Base-by-base conservation (phyloP, 345 rosid species). In the Camelina neglecta region DNA sequence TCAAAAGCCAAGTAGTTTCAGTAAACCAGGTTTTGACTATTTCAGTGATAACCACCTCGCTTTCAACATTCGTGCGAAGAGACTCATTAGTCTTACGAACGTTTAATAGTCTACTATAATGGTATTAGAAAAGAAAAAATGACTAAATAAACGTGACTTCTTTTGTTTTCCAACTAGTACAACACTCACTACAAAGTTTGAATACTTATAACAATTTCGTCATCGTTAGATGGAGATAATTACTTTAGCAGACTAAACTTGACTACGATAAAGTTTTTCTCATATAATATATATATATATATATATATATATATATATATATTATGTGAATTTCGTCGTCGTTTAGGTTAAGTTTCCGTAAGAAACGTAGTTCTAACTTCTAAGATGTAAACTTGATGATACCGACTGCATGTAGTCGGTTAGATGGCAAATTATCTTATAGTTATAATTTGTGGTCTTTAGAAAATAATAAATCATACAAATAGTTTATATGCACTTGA, bases 51-150 rank as follows among this genome's bases (percentile, higher is more conserved):
- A 58, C 11, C 33, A 15, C 35, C 49, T 48, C 49, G 39, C 50
- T 60, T 72, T 50, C 20, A 38, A 72, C 69, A 51, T 11, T 53
- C 76, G 60, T 51, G 58, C 50, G 26, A 72, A 51, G 38, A 48
- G 7, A 29, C 24, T 63, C 21, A 68, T 45, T 73, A 21, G 53
- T 16, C 35, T 54, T 39, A 42, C 16, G 59, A 62, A 51, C 42
- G 4, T n/a, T 11, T 51, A 20, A 2, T 31, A 26, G 53, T 47
- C 15, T 18, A 49, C 51, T 50, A 72, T 9, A 47, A 35, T 20
- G n/a, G 21, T 60, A 21, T 36, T 54, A 11, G 63, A 26, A 39
- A 45, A 20, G 1, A 11, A 39, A 20, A 20, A 1, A 13, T 61
- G 60, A 31, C 5, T 6, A 49, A 24, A 60, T 5, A 71, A 36